Evolutionary conservation across 805 yeast species (phyloP).

Genomic region (Lipomyces sp.): DNA sequence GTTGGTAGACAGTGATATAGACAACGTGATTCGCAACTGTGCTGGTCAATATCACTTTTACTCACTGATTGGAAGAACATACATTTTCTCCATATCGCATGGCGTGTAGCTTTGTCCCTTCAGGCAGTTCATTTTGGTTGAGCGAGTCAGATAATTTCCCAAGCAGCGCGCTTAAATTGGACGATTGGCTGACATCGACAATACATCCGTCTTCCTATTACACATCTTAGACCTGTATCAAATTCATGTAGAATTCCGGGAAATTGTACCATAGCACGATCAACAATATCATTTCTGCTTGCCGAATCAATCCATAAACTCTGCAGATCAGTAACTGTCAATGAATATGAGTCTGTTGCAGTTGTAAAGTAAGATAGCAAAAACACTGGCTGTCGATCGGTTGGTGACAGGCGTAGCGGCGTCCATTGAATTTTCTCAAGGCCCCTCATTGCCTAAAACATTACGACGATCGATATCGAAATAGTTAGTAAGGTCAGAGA

Average conservation of each 20-base stretch:
- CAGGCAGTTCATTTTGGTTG: neutral
- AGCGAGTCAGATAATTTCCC: slow-evolving; percentile 11
- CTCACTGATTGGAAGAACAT: neutral
- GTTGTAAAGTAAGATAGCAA: slow-evolving; percentile 12
- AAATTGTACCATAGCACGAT: slow-evolving; percentile 22
- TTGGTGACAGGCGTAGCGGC: slow-evolving; percentile 11
- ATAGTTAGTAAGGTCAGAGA: neutral
- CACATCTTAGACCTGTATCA: too few relatives aligned
- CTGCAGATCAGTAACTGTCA: slow-evolving; percentile 30
- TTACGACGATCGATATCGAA: neutral
- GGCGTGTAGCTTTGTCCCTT: neutral
- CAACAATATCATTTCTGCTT: slow-evolving; percentile 8
- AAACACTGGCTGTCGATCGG: neutral
- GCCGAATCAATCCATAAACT: slow-evolving; percentile 26
- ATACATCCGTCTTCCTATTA: slow-evolving; percentile 25
- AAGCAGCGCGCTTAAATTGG: slow-evolving; percentile 19
- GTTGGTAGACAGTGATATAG: slow-evolving; percentile 3
- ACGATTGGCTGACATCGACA: slow-evolving; percentile 21
- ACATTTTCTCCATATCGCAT: slow-evolving; percentile 4
- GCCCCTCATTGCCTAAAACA: neutral
- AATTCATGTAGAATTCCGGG: too few relatives aligned
- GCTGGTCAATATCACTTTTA: neutral
- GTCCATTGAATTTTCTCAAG: slow-evolving; percentile 8
- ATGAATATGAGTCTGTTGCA: slow-evolving; percentile 15
- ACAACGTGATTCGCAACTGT: slow-evolving; percentile 11